Percentiles rank a stretch among this genome's conserved stretches.
These are phyloP conservation scores for Strobilomyces echinocephalus DNA, from an alignment of 768 basidiomycete genomes.

Conservation along the genomic window DNA sequence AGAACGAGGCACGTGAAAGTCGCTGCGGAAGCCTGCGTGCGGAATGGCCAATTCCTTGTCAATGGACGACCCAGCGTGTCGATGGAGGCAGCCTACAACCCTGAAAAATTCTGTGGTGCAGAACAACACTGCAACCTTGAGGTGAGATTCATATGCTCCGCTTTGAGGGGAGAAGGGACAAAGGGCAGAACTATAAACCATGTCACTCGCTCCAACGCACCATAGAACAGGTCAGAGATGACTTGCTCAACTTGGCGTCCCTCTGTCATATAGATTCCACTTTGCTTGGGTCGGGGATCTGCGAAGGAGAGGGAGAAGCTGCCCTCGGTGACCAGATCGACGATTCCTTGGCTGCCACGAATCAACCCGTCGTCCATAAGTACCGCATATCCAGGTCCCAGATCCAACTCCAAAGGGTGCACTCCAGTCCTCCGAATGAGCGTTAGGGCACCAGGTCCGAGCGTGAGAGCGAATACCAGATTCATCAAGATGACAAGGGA, in stretches of 20 bases:
- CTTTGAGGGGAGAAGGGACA: no score
- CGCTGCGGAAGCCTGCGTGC: no score
- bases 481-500: slow-evolving; percentile 6
- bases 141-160: no score
- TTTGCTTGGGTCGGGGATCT: neutral
- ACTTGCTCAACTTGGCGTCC: slow-evolving; percentile 11
- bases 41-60: slow-evolving; percentile 14
- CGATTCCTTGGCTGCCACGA: slow-evolving; percentile 11
- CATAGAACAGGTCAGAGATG: neutral
- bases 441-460: slow-evolving; percentile 16
- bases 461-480: slow-evolving; percentile 10
- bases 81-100: slow-evolving; percentile 7
- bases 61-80: slow-evolving; percentile 5
- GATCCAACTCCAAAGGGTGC: slow-evolving; percentile 7
- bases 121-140: no score
- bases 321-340: slow-evolving; percentile 18
- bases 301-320: slow-evolving; percentile 19
- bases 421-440: slow-evolving; percentile 10
- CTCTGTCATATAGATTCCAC: neutral
- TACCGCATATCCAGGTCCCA: slow-evolving; percentile 12
- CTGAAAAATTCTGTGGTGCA: no score
- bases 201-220: no score
- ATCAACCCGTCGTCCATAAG: slow-evolving; percentile 19
- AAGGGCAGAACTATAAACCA: no score
- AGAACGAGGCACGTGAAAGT: slow-evolving; percentile 17